phyloP scores from a whole-genome alignment of 2,329 filamentous ascomycete species.

The Orbilia oligospora region DNA sequence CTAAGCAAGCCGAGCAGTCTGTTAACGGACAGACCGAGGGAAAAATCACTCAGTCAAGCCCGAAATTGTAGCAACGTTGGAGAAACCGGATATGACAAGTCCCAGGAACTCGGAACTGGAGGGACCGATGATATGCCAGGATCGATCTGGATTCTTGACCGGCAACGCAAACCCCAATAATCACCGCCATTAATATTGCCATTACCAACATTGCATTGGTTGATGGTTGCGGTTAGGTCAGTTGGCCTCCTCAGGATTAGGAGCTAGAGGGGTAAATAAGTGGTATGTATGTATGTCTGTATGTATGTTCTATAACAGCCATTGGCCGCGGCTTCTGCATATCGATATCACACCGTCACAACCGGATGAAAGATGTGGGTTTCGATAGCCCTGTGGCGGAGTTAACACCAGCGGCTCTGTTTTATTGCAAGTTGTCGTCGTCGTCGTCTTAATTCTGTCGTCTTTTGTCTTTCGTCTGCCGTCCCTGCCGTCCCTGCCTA shows the following conservation, averaged over 20 bases:
- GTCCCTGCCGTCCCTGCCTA: conserved; percentile 5
- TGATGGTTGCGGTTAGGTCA: conserved; percentile 2
- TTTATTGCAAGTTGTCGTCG: too few relatives aligned
- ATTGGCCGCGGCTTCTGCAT: conserved; percentile 28
- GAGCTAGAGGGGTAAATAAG: too few relatives aligned
- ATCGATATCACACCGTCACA: conserved; percentile 33
- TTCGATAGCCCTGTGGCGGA: conserved; percentile 40
- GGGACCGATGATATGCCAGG: conserved; percentile 13
- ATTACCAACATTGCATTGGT: neutral
- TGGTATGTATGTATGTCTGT: neutral
- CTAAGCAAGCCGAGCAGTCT: too few relatives aligned
- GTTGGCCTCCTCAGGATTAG: neutral
- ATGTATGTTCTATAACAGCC: neutral
- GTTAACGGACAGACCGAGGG: neutral
- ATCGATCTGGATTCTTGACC: conserved; percentile 28
- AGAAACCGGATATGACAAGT: neutral
- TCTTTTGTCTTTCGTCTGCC: conserved; percentile 28
- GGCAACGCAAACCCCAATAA: conserved; percentile 31
- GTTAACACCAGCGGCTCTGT: conserved; percentile 46
- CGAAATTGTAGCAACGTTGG: conserved; percentile 19
- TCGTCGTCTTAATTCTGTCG: neutral
- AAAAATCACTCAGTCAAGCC: conserved; percentile 35
- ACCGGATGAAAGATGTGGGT: conserved; percentile 33
- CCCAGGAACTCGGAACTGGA: conserved; percentile 24
- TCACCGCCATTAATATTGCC: neutral